Base-by-base conservation (phyloP, 2,329 filamentous ascomycete species). In the Cordyceps fumosorosea region DNA sequence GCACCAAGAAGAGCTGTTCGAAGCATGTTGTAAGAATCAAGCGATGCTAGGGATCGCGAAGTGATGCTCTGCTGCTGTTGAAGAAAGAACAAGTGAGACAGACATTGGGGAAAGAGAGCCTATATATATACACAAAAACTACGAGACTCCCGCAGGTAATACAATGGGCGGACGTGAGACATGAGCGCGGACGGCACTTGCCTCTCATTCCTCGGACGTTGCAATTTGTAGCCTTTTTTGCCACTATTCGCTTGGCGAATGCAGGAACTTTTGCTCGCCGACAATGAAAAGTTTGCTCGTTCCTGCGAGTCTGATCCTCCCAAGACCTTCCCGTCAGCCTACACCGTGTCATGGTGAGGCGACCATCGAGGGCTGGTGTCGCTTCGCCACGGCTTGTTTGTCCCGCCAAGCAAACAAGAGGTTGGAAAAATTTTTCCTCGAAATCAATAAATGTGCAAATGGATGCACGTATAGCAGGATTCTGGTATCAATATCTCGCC, bases 311-410 rank as follows among this genome's bases (percentile, higher is more conserved):
- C 56, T 22, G 20, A 44, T 29, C 14, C 26, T 37, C 5, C 24
- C 22, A 11, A 12, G 45, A 1, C 45, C 45, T 48, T 18, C 4
- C 37, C 55, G 34, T 44, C 40, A 45, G 37, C 32, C 32, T 20
- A 44, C 24, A 32, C 32, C 16, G 22, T 44, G 37, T 55, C 52
- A 55, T 42, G 12, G 20, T 56, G 53, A 44, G 44, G 53, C 10
- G 20, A 24, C 37, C 20, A 14, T 12, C 54, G n/a, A 4, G 37
- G 56, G 56, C 37, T 58, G 56, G 56, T 51, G 47, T 59, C 56
- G 56, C 56, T 59, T 59, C 32, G 45, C 45, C 37, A 52, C 56
- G 56, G 56, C 56, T 44, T 59, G 56, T 52, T 59, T 59, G 56
- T 52, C 42, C n/a, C 18, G 56, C 47, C 45, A 59, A 59, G 56